Evolutionary conservation across 305 asterid genomes (phyloP).

Genomic region (Fraxinus dipetala): DNA sequence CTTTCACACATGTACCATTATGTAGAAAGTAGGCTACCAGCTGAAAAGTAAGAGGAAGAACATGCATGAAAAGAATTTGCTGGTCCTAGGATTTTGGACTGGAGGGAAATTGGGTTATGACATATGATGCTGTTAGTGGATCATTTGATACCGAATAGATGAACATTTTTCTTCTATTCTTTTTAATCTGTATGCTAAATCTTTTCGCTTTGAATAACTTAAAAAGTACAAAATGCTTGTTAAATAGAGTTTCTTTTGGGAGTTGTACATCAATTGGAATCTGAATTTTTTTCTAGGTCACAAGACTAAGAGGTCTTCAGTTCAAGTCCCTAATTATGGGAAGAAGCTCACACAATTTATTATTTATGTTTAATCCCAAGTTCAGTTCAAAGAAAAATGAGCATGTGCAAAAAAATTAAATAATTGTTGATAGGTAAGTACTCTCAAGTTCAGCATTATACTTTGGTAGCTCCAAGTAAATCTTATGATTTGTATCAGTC

Average conservation of each 20-base stretch:
- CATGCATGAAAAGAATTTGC: neutral
- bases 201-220: neutral
- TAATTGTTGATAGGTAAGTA: neutral
- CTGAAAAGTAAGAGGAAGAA: neutral
- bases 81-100: neutral
- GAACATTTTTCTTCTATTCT: neutral
- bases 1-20: neutral
- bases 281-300: neutral
- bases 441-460: conserved; percentile 4
- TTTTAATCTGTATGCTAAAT: neutral
- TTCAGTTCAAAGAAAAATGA: neutral
- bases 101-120: neutral
- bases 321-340: neutral
- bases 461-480: conserved; percentile 13
- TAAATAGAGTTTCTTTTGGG: neutral
- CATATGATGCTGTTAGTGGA: neutral
- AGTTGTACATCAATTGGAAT: neutral
- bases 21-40: neutral
- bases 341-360: neutral
- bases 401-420: neutral
- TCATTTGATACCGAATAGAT: neutral
- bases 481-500: conserved; percentile 15
- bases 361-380: neutral
- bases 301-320: neutral
- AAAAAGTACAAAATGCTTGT: neutral